A percentile compares a stretch with the other conserved stretches of the same genome.
These are phyloP conservation scores for Calonectria pauciramosa DNA, from an alignment of 2,329 filamentous ascomycete genomes.

Conservation along the genomic window DNA sequence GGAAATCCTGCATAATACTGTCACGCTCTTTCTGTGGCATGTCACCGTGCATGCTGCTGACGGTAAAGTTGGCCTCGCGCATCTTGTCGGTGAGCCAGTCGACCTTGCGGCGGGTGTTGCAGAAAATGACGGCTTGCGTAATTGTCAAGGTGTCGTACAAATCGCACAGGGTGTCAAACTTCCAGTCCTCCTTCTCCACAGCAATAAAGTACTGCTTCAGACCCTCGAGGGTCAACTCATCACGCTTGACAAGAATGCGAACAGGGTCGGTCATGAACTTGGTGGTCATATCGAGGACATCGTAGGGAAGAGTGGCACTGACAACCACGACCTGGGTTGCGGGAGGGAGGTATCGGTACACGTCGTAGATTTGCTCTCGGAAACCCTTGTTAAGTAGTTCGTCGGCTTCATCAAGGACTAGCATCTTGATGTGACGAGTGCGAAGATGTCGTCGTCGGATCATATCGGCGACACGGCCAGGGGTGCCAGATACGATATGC, in stretches of 20 bases:
- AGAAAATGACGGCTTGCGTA: slow-evolving; percentile 99
- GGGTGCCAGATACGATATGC: slow-evolving; percentile 97
- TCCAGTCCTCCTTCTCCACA: slow-evolving; percentile 99
- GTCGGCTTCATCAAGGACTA: slow-evolving; percentile 73
- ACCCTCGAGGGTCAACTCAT: slow-evolving; percentile 96
- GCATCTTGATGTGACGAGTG: slow-evolving; percentile 75
- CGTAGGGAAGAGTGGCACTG: slow-evolving; percentile 95
- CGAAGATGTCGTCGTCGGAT: slow-evolving; percentile 70
- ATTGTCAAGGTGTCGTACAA: slow-evolving; percentile 99
- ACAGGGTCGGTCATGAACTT: slow-evolving; percentile 99
- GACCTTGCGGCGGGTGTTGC: slow-evolving; percentile 98
- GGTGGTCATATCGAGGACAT: slow-evolving; percentile 98
- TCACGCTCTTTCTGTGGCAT: slow-evolving; percentile 99
- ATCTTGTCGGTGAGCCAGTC: slow-evolving; percentile 99
- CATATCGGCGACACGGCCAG: slow-evolving; percentile 87
- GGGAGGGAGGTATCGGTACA: slow-evolving; percentile 96
- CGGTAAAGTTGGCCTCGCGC: slow-evolving; percentile 98
- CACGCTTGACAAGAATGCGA: slow-evolving; percentile 97
- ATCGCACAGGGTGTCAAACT: slow-evolving; percentile 98
- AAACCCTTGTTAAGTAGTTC: slow-evolving; percentile 90
- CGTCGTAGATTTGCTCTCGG: slow-evolving; percentile 98
- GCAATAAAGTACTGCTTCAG: slow-evolving; percentile 99
- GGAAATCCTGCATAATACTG: slow-evolving; percentile 99
- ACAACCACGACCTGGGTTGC: slow-evolving; percentile 99
- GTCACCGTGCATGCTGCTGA: slow-evolving; percentile 98